phyloP scores from a whole-genome alignment of 2,329 filamentous ascomycete genomes.

The Lasiodiplodia citricola region DNA sequence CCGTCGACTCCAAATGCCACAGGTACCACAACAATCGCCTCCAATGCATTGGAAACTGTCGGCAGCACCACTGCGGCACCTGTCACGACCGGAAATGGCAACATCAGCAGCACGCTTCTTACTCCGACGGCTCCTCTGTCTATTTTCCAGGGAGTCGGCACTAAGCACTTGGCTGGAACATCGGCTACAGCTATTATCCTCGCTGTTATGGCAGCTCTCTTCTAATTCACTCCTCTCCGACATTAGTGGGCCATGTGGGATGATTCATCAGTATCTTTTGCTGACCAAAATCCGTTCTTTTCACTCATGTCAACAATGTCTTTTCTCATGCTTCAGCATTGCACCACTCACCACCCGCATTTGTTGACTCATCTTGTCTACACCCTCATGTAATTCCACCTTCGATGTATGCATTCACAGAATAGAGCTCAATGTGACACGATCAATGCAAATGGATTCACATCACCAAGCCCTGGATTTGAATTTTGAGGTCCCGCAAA shows the following conservation, averaged over 20 bases:
- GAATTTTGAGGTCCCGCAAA: conserved; percentile 5
- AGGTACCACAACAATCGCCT: neutral
- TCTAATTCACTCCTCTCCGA: neutral
- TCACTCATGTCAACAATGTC: conserved; percentile 12
- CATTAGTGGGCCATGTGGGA: neutral
- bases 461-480: conserved; percentile 1
- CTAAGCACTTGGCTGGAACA: neutral
- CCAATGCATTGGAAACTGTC: neutral
- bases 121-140: neutral
- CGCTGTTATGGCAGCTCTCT: conserved; percentile 1
- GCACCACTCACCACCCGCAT: conserved; percentile 17
- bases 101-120: conserved; percentile 17
- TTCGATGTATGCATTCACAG: conserved; percentile 16
- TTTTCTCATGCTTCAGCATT: conserved; percentile 10
- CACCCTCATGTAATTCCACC: conserved; percentile 9
- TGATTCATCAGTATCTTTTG: conserved; percentile 6
- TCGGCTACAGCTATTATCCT: neutral
- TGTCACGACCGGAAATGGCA: conserved; percentile 6
- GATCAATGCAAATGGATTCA: neutral
- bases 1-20: neutral
- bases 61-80: neutral
- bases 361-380: conserved; percentile 4
- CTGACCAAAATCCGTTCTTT: neutral
- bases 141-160: conserved; percentile 9
- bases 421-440: conserved; percentile 18